phyloP scores from a whole-genome alignment of 208 protist genomes.

The Crithidia brevicula region DNA sequence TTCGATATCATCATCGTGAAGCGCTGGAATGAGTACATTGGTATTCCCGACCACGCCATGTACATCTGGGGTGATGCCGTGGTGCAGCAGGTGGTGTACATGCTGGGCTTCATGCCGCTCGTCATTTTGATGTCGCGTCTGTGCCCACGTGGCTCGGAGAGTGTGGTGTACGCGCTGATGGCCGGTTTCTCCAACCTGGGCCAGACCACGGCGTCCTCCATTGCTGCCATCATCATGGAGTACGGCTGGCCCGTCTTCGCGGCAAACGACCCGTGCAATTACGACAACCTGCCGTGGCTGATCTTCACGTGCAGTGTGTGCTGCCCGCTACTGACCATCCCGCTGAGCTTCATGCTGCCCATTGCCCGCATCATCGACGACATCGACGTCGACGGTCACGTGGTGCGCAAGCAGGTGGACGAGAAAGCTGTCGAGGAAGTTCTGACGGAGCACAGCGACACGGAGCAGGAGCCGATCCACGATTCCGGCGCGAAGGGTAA shows the following conservation, averaged over 20 bases:
- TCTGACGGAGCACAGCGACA: constrained; percentile 12
- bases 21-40: constrained; percentile 63
- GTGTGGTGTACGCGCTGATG: constrained; percentile 76
- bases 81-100: constrained; percentile 61
- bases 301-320: constrained; percentile 61
- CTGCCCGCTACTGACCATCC: constrained; percentile 50
- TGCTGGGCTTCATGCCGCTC: constrained; percentile 74
- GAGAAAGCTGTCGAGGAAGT: constrained; percentile 5
- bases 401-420: constrained; percentile 23
- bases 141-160: constrained; percentile 77
- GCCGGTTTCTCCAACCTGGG: constrained; percentile 83
- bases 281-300: constrained; percentile 59
- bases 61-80: constrained; percentile 76
- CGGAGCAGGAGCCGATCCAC: background rate
- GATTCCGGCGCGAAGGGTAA: too few species aligned
- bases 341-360: constrained; percentile 71
- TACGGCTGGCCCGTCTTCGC: constrained; percentile 43
- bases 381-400: constrained; percentile 51
- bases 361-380: constrained; percentile 53
- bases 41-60: constrained; percentile 61
- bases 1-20: constrained; percentile 77
- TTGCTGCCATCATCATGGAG: constrained; percentile 63
- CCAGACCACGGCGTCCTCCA: constrained; percentile 31
- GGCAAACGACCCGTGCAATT: constrained; percentile 54
- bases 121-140: constrained; percentile 81